Percentiles rank a stretch among this genome's conserved stretches.
phyloP scores from a whole-genome alignment of 2,329 filamentous ascomycete species.

The Penicillium sclerotigenum region DNA sequence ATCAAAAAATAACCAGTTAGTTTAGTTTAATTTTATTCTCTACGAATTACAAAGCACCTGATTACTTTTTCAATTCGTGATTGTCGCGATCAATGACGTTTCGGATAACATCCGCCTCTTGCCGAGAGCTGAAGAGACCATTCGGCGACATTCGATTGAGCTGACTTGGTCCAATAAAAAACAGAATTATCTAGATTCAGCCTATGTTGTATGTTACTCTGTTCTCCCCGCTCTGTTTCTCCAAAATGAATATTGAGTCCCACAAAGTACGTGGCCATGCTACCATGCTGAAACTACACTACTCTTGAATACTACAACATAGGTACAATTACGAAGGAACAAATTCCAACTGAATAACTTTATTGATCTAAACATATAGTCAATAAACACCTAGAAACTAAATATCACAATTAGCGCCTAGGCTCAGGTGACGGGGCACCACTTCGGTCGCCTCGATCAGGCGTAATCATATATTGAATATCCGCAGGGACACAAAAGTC shows the following conservation, averaged over 20 bases:
- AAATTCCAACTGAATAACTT: background rate
- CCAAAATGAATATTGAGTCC: background rate
- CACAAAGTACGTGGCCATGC: background rate
- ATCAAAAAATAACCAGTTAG: too few relatives aligned
- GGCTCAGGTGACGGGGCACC: slow-evolving; percentile 7
- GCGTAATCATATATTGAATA: background rate
- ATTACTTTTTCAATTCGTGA: background rate
- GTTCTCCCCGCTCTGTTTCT: background rate
- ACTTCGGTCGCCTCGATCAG: slow-evolving; percentile 1
- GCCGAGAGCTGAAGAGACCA: slow-evolving; percentile 1
- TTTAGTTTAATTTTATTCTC: too few relatives aligned
- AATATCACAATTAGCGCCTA: background rate
- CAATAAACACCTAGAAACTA: background rate
- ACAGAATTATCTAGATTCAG: too few relatives aligned
- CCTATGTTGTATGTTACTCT: background rate
- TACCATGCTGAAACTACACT: background rate
- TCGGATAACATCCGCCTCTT: background rate
- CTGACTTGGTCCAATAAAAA: background rate
- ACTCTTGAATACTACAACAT: background rate
- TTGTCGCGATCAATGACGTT: slow-evolving; percentile 5
- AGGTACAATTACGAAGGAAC: background rate
- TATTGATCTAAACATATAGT: background rate
- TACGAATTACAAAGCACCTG: background rate
- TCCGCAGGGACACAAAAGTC: background rate
- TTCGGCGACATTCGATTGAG: background rate